These are phyloP conservation scores for Copromyces sp. DNA, from an alignment of 495 filamentous ascomycete species.

Conservation along the genomic window DNA sequence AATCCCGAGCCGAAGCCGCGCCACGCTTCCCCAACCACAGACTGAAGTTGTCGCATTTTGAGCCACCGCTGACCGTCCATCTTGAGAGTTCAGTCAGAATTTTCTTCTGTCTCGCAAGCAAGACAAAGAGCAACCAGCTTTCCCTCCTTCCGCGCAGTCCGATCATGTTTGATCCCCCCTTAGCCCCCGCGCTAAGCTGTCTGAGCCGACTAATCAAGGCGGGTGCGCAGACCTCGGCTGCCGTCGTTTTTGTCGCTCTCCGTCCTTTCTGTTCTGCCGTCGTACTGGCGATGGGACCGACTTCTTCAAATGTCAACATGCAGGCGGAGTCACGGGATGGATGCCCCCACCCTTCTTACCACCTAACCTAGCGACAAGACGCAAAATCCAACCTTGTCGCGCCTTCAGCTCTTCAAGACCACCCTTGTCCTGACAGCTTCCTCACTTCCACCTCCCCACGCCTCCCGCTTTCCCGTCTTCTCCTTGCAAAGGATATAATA, in stretches of 20 bases:
- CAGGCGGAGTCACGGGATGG: neutral
- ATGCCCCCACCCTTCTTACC: neutral
- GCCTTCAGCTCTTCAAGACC: neutral
- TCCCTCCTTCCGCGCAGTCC: neutral
- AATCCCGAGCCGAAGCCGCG: neutral
- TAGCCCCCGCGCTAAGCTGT: neutral
- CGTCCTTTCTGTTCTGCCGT: neutral
- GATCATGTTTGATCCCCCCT: neutral
- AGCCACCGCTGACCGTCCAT: neutral
- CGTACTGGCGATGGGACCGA: neutral
- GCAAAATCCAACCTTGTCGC: neutral
- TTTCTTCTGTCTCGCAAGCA: neutral
- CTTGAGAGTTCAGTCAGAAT: neutral
- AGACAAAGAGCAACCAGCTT: neutral
- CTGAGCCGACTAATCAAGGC: neutral
- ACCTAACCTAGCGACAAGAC: neutral
- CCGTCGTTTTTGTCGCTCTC: neutral
- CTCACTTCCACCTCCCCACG: neutral
- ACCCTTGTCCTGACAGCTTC: neutral
- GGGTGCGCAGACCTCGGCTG: neutral
- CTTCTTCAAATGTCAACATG: neutral
- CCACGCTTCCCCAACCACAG: neutral
- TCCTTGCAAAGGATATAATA: neutral
- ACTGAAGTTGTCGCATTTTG: no score
- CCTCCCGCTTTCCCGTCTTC: neutral